phyloP scores from a whole-genome alignment of 2,329 filamentous ascomycete genomes.

The Botrytis deweyae region DNA sequence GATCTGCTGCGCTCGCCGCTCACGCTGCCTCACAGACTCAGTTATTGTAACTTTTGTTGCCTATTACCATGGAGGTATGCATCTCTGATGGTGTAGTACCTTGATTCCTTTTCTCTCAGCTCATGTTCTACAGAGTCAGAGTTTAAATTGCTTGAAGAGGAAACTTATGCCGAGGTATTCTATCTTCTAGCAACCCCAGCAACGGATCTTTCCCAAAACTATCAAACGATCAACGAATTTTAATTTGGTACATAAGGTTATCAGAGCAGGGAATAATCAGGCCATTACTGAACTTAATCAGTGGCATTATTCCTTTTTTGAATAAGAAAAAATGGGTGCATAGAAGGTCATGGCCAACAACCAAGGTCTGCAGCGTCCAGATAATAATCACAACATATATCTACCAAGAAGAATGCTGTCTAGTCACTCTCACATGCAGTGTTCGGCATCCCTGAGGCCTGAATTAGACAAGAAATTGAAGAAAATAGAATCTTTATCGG shows the following conservation, averaged over 20 bases:
- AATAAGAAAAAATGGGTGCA: constrained; percentile 1
- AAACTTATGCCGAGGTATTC: constrained; percentile 12
- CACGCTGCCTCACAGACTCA: neutral
- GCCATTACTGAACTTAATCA: neutral
- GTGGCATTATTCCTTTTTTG: neutral
- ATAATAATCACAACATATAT: constrained; percentile 10
- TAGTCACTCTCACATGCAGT: constrained; percentile 13
- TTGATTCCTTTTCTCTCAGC: neutral
- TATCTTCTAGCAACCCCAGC: constrained; percentile 5
- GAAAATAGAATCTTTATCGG: neutral
- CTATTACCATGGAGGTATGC: constrained; percentile 1
- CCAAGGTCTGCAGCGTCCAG: neutral
- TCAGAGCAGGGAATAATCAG: constrained; percentile 18
- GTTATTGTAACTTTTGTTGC: constrained; percentile 4
- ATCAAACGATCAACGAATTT: neutral
- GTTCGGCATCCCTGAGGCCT: neutral
- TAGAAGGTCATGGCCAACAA: constrained; percentile 8
- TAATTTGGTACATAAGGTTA: neutral
- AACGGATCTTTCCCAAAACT: constrained; percentile 9
- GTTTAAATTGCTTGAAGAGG: neutral
- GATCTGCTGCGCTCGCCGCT: constrained; percentile 6
- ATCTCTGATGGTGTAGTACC: neutral
- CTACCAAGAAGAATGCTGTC: constrained; percentile 5
- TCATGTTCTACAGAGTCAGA: constrained; percentile 2
- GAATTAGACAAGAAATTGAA: constrained; percentile 1